Base-by-base conservation (phyloP, 2,329 filamentous ascomycete species). In the Fusarium tuaranense region DNA sequence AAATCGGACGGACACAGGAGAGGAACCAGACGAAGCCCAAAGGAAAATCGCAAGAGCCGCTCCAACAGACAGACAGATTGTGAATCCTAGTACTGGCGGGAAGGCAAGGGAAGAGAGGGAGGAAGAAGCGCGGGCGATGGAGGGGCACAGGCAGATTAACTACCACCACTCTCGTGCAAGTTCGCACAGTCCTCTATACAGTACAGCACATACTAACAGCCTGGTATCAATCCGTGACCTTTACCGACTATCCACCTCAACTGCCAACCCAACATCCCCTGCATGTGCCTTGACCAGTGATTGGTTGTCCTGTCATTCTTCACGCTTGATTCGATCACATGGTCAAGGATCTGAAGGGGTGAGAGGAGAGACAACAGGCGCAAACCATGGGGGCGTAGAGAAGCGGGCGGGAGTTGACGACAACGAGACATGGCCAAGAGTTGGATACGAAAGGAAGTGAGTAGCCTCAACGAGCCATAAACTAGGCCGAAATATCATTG, bases 21-120 rank as follows among this genome's bases (percentile, higher is more conserved):
- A 72, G 46, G 55, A 63, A 65, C 63, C 63, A 67, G 62, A 68
- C 71, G 30, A 65, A 72, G 63, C 59, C 65, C 44, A 55, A 75
- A 67, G 66, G 63, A 73, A 74, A 73, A 58, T 67, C 70, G 46
- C 69, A 67, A 75, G 48, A 62, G 74, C 63, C 57, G 34, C 66
- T 63, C 63, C 65, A 63, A 65, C 61, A 39, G 60, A 65, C 61
- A 39, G 60, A 75, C 61, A 39, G 60, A 75, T 61, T 63, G 41
- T 55, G 62, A 71, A 69, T 61, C 39, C 46, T 69, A 57, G 38
- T 39, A 68, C 51, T 46, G 55, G 66, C 65, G 39, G 48, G 53
- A 55, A 64, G 44, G 61, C 59, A 68, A 61, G 39, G 41, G 65
- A 69, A 51, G 48, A 46, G 60, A 60, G 68, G 53, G 62, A 51